Conservation (phyloP, 1,284 basidiomycete genomes). For the Cutaneotrichosporon sp. region DNA sequence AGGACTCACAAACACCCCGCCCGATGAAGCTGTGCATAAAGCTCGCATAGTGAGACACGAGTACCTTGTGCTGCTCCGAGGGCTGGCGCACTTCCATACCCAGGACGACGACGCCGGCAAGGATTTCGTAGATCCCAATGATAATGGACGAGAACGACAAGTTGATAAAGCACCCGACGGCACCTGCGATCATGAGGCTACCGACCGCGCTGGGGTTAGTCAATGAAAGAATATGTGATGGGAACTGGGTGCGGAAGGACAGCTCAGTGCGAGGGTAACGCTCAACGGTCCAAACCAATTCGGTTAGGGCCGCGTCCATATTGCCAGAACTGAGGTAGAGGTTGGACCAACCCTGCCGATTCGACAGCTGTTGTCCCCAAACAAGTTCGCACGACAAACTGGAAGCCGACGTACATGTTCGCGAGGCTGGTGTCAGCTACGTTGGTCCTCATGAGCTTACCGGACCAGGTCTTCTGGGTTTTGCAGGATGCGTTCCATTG, state of each 20-base stretch:
- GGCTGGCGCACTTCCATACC: slow-evolving; percentile 47
- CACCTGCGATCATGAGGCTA: slow-evolving; percentile 49
- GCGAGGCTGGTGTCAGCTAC: slow-evolving; percentile 34
- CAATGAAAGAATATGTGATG: too few species aligned
- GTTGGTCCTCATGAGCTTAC: slow-evolving; percentile 24
- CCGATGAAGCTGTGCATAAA: slow-evolving; percentile 54
- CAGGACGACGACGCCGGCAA: slow-evolving; percentile 45
- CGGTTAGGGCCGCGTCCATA: too few species aligned
- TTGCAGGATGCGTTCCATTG: slow-evolving; percentile 49
- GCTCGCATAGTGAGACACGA: slow-evolving; percentile 51
- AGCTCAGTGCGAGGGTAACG: too few species aligned
- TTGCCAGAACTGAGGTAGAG: too few species aligned
- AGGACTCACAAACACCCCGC: slow-evolving; percentile 52
- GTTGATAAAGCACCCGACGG: slow-evolving; percentile 48
- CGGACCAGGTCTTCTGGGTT: slow-evolving; percentile 52
- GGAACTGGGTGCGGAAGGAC: too few species aligned
- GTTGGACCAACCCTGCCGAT: too few species aligned
- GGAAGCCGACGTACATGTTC: slow-evolving; percentile 48
- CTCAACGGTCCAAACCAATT: too few species aligned
- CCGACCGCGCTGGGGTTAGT: slow-evolving; percentile 44
- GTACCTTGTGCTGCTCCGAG: slow-evolving; percentile 46
- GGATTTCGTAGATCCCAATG: slow-evolving; percentile 47
- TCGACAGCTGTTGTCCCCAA: too few species aligned
- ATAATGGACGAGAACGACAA: slow-evolving; percentile 51
- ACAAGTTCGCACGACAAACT: too few species aligned